These are phyloP conservation scores for Scheffersomyces stambukii DNA, from an alignment of 1,139 yeast species.

Conservation along the genomic window DNA sequence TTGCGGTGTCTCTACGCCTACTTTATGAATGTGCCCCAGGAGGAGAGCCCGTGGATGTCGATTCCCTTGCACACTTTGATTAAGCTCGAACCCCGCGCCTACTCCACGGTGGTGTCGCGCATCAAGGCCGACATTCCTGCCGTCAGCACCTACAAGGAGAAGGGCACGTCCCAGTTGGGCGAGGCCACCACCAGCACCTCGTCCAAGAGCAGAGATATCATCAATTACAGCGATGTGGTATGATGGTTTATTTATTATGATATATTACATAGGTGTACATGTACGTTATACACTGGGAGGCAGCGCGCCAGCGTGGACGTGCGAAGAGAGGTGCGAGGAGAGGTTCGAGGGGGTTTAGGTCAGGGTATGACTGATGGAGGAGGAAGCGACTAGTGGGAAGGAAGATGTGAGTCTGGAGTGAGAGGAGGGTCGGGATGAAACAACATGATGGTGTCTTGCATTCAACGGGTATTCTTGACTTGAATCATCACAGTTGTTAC, in stretches of 20 bases:
- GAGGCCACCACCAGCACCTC: constrained; percentile 34
- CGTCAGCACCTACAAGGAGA: constrained; percentile 92
- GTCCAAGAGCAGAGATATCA: constrained; percentile 40
- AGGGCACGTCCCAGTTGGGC: constrained; percentile 81
- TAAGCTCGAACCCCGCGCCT: constrained; percentile 90
- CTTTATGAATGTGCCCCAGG: constrained; percentile 97
- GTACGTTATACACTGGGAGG: too few species aligned
- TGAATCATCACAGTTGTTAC: too few species aligned
- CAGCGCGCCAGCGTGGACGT: too few species aligned
- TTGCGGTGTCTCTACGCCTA: constrained; percentile 94
- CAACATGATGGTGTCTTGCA: too few species aligned
- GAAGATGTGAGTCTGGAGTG: too few species aligned
- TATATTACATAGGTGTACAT: neutral
- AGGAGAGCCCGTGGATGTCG: constrained; percentile 98
- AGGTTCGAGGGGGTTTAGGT: too few species aligned
- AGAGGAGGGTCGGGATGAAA: too few species aligned
- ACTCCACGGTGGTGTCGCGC: constrained; percentile 80
- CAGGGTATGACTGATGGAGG: too few species aligned
- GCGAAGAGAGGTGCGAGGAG: too few species aligned
- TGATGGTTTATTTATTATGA: neutral
- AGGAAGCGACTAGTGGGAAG: too few species aligned
- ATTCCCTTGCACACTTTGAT: constrained; percentile 94
- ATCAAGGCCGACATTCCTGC: constrained; percentile 97
- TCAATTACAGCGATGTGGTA: constrained; percentile 23
- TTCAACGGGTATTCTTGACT: too few species aligned